These are phyloP conservation scores for Zalerion maritima DNA, from an alignment of 495 filamentous ascomycete genomes.

Conservation along the genomic window DNA sequence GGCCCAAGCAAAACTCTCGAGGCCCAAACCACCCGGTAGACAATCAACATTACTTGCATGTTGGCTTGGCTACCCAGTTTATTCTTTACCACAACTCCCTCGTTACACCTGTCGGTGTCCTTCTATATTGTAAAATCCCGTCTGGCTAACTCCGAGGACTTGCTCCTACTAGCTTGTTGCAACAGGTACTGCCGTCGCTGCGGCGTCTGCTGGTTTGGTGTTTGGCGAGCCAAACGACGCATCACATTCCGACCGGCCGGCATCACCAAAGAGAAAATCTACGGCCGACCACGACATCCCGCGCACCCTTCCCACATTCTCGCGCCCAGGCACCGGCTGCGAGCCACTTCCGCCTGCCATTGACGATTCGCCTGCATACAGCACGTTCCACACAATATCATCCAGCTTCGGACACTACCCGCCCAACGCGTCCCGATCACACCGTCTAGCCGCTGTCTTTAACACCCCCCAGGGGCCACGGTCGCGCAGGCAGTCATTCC, in stretches of 20 bases:
- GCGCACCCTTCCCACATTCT: slow-evolving; percentile 19
- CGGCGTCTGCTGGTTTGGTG: slow-evolving; percentile 39
- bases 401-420: slow-evolving; percentile 17
- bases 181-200: slow-evolving; percentile 43
- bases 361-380: too few relatives aligned
- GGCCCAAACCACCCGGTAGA: too few relatives aligned
- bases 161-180: slow-evolving; percentile 34
- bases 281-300: slow-evolving; percentile 24
- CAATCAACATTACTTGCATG: too few relatives aligned
- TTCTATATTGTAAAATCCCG: too few relatives aligned
- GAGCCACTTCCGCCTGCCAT: slow-evolving; percentile 14
- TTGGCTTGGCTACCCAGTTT: too few relatives aligned
- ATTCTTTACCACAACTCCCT: too few relatives aligned
- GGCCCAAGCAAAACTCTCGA: too few relatives aligned
- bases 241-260: slow-evolving; percentile 12
- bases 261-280: slow-evolving; percentile 22
- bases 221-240: slow-evolving; percentile 34
- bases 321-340: slow-evolving; percentile 24
- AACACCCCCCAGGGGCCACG: slow-evolving; percentile 17
- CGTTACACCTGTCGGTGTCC: too few relatives aligned
- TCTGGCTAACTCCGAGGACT: neutral
- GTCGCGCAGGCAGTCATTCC: slow-evolving; percentile 29
- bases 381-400: slow-evolving; percentile 18
- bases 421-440: slow-evolving; percentile 13
- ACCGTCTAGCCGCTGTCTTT: slow-evolving; percentile 15